A percentile compares a stretch with the other conserved stretches of the same genome.
phyloP scores from a whole-genome alignment of 2,329 filamentous ascomycete species.

The Phyllosticta capitalensis region DNA sequence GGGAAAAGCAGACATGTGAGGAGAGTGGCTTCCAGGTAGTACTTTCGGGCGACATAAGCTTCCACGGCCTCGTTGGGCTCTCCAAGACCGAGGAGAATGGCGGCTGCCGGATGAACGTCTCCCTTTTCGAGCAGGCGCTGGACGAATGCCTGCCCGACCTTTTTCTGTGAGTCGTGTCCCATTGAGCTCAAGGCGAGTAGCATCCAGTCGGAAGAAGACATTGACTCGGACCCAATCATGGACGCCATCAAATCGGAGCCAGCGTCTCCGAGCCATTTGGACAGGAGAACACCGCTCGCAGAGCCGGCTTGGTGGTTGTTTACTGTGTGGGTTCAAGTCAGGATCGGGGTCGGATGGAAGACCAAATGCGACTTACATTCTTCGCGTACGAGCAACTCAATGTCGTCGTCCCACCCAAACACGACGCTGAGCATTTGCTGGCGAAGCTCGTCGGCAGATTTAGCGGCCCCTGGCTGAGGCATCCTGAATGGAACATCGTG shows the following conservation, averaged over 20 bases:
- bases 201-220: constrained; percentile 96
- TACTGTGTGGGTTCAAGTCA: constrained; percentile 38
- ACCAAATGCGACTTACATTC: constrained; percentile 46
- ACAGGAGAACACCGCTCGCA: constrained; percentile 68
- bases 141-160: constrained; percentile 82
- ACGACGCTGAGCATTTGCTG: constrained; percentile 87
- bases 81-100: constrained; percentile 84
- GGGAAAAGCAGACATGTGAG: constrained; percentile 77
- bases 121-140: constrained; percentile 82
- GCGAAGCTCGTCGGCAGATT: constrained; percentile 62
- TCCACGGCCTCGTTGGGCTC: constrained; percentile 93
- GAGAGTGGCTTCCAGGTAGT: constrained; percentile 86
- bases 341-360: constrained; percentile 1
- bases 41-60: constrained; percentile 84
- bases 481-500: constrained; percentile 75
- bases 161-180: constrained; percentile 67
- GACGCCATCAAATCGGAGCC: constrained; percentile 72
- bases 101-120: constrained; percentile 84
- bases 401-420: constrained; percentile 88
- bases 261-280: constrained; percentile 87
- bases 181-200: constrained; percentile 83
- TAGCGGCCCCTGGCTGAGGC: constrained; percentile 42
- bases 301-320: constrained; percentile 63
- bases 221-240: constrained; percentile 66
- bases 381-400: constrained; percentile 71